Conservation (phyloP, 73 alveolate species). For the Loxodes magnus region DNA sequence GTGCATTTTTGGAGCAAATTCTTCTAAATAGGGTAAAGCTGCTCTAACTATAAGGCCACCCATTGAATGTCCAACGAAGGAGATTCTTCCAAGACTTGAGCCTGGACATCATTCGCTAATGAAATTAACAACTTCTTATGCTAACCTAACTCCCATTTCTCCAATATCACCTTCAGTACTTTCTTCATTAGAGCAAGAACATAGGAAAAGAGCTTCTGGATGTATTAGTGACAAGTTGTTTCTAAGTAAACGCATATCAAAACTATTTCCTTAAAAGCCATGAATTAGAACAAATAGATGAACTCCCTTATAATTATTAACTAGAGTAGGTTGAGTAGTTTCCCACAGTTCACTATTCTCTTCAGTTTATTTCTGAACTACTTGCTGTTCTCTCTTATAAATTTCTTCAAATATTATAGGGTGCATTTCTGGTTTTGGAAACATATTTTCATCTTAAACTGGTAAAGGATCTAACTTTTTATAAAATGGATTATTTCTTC, state of each 20-base stretch:
- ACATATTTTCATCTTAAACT: constrained; percentile 27
- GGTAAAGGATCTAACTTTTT: constrained; percentile 27
- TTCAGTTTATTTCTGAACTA: constrained; percentile 20
- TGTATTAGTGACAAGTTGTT: constrained; percentile 76
- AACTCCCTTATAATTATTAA: constrained; percentile 34
- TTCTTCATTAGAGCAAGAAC: constrained; percentile 83
- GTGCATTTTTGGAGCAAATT: constrained; percentile 69
- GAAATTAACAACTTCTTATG: constrained; percentile 71
- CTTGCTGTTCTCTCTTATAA: constrained; percentile 24
- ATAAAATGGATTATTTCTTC: constrained; percentile 27
- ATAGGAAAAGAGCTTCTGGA: constrained; percentile 86
- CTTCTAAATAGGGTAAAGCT: constrained; percentile 53
- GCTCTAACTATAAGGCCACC: constrained; percentile 94
- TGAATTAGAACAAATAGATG: constrained; percentile 91
- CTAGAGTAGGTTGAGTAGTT: constrained; percentile 71
- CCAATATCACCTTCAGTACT: constrained; percentile 85
- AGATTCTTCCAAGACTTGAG: constrained; percentile 68
- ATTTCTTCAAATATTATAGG: constrained; percentile 65
- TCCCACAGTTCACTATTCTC: constrained; percentile 39
- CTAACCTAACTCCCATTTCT: constrained; percentile 90
- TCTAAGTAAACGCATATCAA: constrained; percentile 86
- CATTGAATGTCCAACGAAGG: constrained; percentile 97
- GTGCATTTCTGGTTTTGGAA: constrained; percentile 37
- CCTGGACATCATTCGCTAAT: constrained; percentile 68
- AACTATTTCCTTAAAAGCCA: constrained; percentile 93